Evolutionary conservation across 805 yeast species (phyloP).

Genomic region (Teunomyces kruisii): DNA sequence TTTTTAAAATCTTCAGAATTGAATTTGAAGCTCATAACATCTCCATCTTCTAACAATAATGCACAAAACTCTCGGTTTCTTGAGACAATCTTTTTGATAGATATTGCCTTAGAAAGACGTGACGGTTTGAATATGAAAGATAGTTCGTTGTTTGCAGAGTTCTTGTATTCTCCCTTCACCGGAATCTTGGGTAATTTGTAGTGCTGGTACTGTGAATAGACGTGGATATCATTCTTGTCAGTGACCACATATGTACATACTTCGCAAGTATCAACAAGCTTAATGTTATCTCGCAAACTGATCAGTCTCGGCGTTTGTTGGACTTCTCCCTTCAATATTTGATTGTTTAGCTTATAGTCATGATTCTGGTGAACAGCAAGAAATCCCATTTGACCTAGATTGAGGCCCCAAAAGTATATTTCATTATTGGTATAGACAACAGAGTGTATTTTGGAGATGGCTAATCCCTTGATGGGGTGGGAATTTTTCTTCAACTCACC

Average conservation of each 20-base stretch:
- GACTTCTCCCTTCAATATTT: constrained; percentile 35
- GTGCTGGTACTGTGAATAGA: constrained; percentile 58
- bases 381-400: constrained; percentile 79
- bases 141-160: constrained; percentile 40
- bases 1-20: constrained; percentile 26
- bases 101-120: constrained; percentile 41
- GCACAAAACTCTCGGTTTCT: constrained; percentile 44
- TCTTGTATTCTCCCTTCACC: constrained; percentile 34
- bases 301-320: constrained; percentile 40
- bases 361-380: constrained; percentile 15
- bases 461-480: constrained; percentile 40
- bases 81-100: constrained; percentile 31
- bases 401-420: constrained; percentile 72
- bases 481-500: constrained; percentile 44
- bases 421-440: constrained; percentile 53
- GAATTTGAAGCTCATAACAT: constrained; percentile 43
- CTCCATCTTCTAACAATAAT: constrained; percentile 60
- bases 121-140: constrained; percentile 48
- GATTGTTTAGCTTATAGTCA: constrained; percentile 29
- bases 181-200: constrained; percentile 45
- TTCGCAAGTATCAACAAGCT: constrained; percentile 63
- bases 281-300: constrained; percentile 50
- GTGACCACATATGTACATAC: constrained; percentile 66
- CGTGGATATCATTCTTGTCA: constrained; percentile 57
- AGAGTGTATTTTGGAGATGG: constrained; percentile 71